Base-by-base conservation (phyloP, 2,329 filamentous ascomycete species). In the Fusarium hostae region DNA sequence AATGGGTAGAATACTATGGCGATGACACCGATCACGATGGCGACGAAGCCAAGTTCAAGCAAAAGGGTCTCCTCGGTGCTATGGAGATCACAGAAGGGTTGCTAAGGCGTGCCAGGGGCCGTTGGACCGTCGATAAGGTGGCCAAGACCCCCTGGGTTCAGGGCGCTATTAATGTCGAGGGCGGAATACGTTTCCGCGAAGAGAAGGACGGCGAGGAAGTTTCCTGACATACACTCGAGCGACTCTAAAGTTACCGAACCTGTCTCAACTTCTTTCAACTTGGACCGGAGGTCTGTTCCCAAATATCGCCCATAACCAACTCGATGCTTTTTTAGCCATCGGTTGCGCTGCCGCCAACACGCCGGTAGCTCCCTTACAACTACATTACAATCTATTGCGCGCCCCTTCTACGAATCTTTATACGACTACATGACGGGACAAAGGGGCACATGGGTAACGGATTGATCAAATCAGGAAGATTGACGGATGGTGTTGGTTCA, bases 21-120 rank as follows among this genome's bases (percentile, higher is more conserved):
- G 90, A 92, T 15, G 93, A 97, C 60, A 94, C 94, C 39, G 94
- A 97, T 59, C 96, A 97, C 86, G 94, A 97, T 52, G 86, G 86
- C 6, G 85, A 89, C 72, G 82, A 84, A 68, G 85, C 79, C 74
- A 90, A 88, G 69, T 90, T 91, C 71, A 87, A 88, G 63, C 89
- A 87, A 9, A 85, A 84, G 54, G 91, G 88, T 3, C 87, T 97
- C 57, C 86, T 90, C 40, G 94, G 93, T 1, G 95, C 94, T 10
- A 92, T 92, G 82, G 86, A 90, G 45, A 92, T 94, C 59, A 95
- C 97, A 0, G 95, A 98, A 78, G 93, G 91, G 0, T 82, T 98
- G 22, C 81, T 99, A 62, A 95, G 93, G 81, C 90, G 97, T 69
- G 93, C 93, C 5, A 90, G 93, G 50, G 93, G 90, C 63, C 88